A percentile compares a stretch with the other conserved stretches of the same genome.
Conservation (phyloP, 176 grass and related monocot genomes). For the Oryza glaberrima region DNA sequence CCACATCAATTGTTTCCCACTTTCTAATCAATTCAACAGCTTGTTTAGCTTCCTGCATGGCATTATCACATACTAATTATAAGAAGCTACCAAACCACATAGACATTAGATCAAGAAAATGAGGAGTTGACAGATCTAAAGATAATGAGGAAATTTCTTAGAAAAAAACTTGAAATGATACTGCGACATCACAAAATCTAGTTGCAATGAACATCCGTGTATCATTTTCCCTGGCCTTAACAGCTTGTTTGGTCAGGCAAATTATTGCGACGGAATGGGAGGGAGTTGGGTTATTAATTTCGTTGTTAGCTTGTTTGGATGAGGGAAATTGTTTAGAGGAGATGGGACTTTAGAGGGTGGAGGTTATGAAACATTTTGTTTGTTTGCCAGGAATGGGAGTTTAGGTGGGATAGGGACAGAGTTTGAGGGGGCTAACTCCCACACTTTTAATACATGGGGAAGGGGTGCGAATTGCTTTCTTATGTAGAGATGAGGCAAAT, state of each 20-base stretch:
- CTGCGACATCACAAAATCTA: neutral
- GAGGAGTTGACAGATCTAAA: neutral
- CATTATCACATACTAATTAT: constrained; percentile 33
- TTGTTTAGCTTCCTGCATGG: constrained; percentile 90
- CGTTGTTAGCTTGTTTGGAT: neutral
- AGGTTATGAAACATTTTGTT: neutral
- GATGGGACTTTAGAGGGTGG: neutral
- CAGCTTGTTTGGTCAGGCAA: neutral
- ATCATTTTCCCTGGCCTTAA: neutral
- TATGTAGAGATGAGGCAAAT: neutral
- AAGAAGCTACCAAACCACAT: constrained; percentile 15
- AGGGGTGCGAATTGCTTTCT: neutral
- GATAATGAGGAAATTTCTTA: neutral
- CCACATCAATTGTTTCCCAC: constrained; percentile 97
- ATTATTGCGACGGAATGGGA: neutral
- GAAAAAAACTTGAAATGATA: neutral
- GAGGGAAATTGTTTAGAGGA: neutral
- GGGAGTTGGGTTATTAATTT: neutral
- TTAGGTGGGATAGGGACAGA: neutral
- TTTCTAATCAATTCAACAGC: constrained; percentile 92
- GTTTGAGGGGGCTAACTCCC: neutral
- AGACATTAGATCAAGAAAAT: constrained; percentile 22
- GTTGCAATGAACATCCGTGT: neutral
- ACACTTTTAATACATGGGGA: neutral
- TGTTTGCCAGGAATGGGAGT: neutral